Evolutionary conservation across 1,284 basidiomycete species (phyloP), one percentile per base, ranked within the genome.

Genomic region (Boletus hoseneyae): DNA sequence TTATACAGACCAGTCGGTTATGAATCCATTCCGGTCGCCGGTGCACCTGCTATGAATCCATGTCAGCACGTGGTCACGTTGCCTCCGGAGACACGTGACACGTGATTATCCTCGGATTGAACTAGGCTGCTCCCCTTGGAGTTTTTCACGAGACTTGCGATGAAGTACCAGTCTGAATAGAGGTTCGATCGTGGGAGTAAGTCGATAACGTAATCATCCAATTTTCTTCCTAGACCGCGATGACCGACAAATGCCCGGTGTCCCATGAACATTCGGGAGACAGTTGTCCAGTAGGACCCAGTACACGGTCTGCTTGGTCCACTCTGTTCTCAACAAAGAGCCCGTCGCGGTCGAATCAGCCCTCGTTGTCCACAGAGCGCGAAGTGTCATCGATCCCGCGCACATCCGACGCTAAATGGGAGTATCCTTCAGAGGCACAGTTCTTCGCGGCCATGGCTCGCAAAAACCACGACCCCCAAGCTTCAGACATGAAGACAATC

Each of bases 341-440:
- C 52, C 39, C 68, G 51, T 51, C 72, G 43, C 57, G 72, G 42
- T 50, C 69, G 51, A 56, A 66, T 49, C 55, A 63, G 48, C 57
- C 68, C 37, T 53, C 71, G 47, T 73, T 88, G 53, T 85, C 83
- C 10, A 76, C 72, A 9, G 78, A 88, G 10, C 84, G 95, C 53
- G 88, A 91, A 63, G 77, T 83, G 25, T 97, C 95, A 6, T 90
- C 92, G 13, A 98, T 98, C 65, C 96, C 95, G 8, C 83, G 87
- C 59, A 61, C 72, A 12, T 70, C 75, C 37, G 80, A 82, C 47
- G 76, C 77, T 39, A 88, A 93, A 53, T 99, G 96, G 96, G 90
- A 97, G 29, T 99, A 99, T 70, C 96, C 96, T n/a, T 98, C 96
- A 11, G 91, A 97, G 62, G 83, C 88, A 15, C 96, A 98, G 71